Evolutionary conservation across 2,329 filamentous ascomycete genomes (phyloP), one percentile per base, ranked within the genome.

Genomic region (Cladosporium sphaerospermum): DNA sequence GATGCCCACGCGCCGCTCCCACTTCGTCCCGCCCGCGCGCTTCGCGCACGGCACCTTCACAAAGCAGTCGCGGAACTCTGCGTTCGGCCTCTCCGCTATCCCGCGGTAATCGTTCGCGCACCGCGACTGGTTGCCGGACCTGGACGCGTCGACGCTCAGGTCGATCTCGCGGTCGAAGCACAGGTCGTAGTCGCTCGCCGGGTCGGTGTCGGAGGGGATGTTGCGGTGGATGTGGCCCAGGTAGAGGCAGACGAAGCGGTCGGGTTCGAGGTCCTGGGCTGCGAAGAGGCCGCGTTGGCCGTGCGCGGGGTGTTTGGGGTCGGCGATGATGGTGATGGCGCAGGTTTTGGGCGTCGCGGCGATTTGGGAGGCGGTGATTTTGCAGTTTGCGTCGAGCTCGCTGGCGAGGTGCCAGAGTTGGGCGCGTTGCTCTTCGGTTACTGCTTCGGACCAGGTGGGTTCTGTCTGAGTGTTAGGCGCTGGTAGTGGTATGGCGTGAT

Each of bases 91-190:
- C 34, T 67, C 67, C 2, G 68, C 64, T 8, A 79, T 68, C 14
- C 77, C 74, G 52, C 77, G 71, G 61, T 79, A 80, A 61, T 80
- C 77, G 57, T 80, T 80, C 55, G 76, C 72, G 57, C 77, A 79
- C 41, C 77, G 67, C 4, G 74, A 72, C 58, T 79, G 76, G 57
- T 79, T 79, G 28, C 77, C 77, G 57, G 71, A 71, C 2, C 61
- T 64, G 1, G 70, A 69, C 3, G 75, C 76, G 59, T 80, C 77
- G 9, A 79, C 70, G 14, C 72, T 72, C 9, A 79, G 62, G 9
- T 68, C 73, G 6, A 74, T 59, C 3, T 79, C 75, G 18, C 75
- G 69, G 61, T 79, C 76, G 11, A 79, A 65, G 18, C 68, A 74
- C 4, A 80, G 66, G 57, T 80, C 77, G 62, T 80, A 79, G 61